phyloP scores from a whole-genome alignment of 768 basidiomycete species.

The Lactifluus pinguis region DNA sequence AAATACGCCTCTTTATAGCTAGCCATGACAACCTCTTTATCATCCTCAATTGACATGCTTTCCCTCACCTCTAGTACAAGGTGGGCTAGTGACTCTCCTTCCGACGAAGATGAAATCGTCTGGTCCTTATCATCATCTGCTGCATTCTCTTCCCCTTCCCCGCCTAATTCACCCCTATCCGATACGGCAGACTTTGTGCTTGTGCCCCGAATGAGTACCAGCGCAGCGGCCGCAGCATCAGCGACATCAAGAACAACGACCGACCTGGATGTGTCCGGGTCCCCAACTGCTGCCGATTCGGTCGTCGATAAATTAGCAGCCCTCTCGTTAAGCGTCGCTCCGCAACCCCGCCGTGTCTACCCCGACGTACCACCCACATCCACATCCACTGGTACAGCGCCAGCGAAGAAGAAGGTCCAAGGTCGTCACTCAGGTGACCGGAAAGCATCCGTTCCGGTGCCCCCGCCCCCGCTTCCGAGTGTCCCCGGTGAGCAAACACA shows the following conservation, averaged over 20 bases:
- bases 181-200: constrained; percentile 25
- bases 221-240: constrained; percentile 44
- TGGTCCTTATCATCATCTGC: constrained; percentile 17
- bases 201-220: constrained; percentile 43
- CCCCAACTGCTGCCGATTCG: background rate
- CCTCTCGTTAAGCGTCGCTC: background rate
- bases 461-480: background rate
- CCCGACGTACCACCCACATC: no score
- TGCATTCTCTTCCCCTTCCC: constrained; percentile 1
- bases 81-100: constrained; percentile 16
- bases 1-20: background rate
- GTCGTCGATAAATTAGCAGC: background rate
- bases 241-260: constrained; percentile 40
- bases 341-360: background rate
- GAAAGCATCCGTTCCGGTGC: background rate
- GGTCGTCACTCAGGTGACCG: background rate
- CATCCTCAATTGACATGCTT: constrained; percentile 11
- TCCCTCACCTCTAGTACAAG: constrained; percentile 5
- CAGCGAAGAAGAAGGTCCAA: background rate
- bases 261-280: background rate
- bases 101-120: constrained; percentile 19
- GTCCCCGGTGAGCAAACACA: background rate
- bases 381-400: background rate
- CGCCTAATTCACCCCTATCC: constrained; percentile 19
- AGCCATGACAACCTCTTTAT: constrained; percentile 10